phyloP scores from a whole-genome alignment of 495 filamentous ascomycete genomes.

The Collariella sp. region DNA sequence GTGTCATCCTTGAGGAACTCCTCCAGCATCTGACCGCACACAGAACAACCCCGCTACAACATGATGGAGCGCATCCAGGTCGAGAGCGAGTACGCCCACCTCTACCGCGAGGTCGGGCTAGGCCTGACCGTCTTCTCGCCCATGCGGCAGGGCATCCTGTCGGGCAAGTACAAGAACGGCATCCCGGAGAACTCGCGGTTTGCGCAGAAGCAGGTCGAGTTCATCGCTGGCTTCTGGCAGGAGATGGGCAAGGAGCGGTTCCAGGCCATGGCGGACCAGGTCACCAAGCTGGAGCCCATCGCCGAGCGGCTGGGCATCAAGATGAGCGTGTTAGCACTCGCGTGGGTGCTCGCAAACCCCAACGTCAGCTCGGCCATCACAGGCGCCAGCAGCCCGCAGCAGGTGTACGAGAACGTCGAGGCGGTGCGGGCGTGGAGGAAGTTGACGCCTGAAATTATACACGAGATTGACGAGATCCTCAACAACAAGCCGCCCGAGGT shows the following conservation, averaged over 20 bases:
- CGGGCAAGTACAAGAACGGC: constrained; percentile 73
- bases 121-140: constrained; percentile 71
- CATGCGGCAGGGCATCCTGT: constrained; percentile 62
- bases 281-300: constrained; percentile 48
- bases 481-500: constrained; percentile 23
- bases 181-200: constrained; percentile 51
- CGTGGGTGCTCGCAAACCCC: constrained; percentile 72
- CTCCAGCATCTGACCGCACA: neutral
- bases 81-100: constrained; percentile 53
- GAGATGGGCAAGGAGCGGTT: constrained; percentile 37
- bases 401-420: constrained; percentile 62
- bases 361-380: constrained; percentile 69
- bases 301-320: constrained; percentile 59
- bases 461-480: constrained; percentile 53
- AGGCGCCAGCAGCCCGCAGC: constrained; percentile 62
- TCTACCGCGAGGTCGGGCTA: constrained; percentile 56
- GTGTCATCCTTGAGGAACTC: neutral
- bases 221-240: constrained; percentile 40
- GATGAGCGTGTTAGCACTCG: constrained; percentile 59
- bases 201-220: constrained; percentile 38
- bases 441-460: constrained; percentile 56
- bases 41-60: constrained; percentile 50
- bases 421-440: constrained; percentile 53
- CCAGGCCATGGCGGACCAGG: constrained; percentile 37
- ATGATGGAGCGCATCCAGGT: constrained; percentile 47